phyloP scores from a whole-genome alignment of 75 land plant genomes.

The Selaginella tamariscina region DNA sequence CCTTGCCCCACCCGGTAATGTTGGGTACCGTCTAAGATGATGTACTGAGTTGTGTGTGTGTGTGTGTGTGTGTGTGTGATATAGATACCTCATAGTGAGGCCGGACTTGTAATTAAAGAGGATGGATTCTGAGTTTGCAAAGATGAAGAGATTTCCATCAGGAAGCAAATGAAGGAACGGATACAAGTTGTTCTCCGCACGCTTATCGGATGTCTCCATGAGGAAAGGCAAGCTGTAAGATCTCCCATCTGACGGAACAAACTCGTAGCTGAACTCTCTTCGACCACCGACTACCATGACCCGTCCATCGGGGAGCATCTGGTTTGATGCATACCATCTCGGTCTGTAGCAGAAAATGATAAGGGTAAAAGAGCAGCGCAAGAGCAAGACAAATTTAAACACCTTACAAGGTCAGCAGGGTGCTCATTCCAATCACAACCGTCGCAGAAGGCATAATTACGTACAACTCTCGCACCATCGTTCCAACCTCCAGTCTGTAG shows the following conservation, averaged over 20 bases:
- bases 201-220: conserved; percentile 20
- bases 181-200: conserved; percentile 51
- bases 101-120: conserved; percentile 31
- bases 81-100: background rate
- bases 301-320: conserved; percentile 16
- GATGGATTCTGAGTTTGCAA: conserved; percentile 47
- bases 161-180: conserved; percentile 26
- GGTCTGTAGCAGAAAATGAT: no score
- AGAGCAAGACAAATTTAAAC: no score
- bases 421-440: background rate
- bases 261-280: conserved; percentile 54
- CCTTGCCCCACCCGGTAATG: conserved; percentile 18
- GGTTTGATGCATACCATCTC: conserved; percentile 18
- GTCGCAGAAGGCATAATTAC: conserved; percentile 12
- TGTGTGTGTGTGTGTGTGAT: no score
- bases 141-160: conserved; percentile 40
- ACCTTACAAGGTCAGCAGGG: conserved; percentile 18
- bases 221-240: conserved; percentile 27
- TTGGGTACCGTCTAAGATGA: no score
- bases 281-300: conserved; percentile 46
- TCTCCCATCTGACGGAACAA: conserved; percentile 27
- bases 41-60: no score
- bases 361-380: no score
- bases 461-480: conserved; percentile 15
- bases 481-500: conserved; percentile 22